Evolutionary conservation across 2,329 filamentous ascomycete species (phyloP).

Genomic region (Fusarium cyanostomum): DNA sequence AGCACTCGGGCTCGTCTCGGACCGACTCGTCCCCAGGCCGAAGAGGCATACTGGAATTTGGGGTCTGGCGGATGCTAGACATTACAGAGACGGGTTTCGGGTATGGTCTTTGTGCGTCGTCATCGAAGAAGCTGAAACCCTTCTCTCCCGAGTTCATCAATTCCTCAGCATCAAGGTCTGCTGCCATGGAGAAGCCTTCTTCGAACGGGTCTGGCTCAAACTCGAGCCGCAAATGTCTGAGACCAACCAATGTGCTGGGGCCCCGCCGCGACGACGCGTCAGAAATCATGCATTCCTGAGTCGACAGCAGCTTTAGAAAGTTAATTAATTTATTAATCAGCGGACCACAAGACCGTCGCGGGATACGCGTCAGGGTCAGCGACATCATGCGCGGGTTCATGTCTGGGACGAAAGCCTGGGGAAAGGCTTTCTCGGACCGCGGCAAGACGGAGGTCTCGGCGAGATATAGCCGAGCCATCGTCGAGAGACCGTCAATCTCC

Average conservation of each 20-base stretch:
- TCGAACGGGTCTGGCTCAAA: constrained; percentile 58
- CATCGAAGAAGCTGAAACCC: constrained; percentile 58
- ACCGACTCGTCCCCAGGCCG: constrained; percentile 1
- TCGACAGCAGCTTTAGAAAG: constrained; percentile 58
- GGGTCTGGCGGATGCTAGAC: background rate
- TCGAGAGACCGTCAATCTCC: constrained; percentile 49
- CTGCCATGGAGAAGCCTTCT: constrained; percentile 46
- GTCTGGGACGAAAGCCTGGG: constrained; percentile 61
- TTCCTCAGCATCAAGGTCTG: constrained; percentile 53
- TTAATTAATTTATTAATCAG: constrained; percentile 57
- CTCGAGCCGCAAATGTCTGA: constrained; percentile 65
- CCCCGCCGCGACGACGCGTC: constrained; percentile 49
- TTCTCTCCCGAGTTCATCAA: constrained; percentile 53
- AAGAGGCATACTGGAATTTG: constrained; percentile 9
- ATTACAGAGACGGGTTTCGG: constrained; percentile 13
- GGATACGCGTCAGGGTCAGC: constrained; percentile 64
- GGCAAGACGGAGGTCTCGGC: constrained; percentile 57
- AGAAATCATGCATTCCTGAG: constrained; percentile 60
- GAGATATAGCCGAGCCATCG: constrained; percentile 50
- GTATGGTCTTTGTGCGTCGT: constrained; percentile 13
- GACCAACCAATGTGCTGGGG: constrained; percentile 57
- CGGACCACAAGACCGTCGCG: constrained; percentile 61
- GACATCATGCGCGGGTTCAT: constrained; percentile 65
- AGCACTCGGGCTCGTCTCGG: constrained; percentile 35
- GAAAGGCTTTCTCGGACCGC: constrained; percentile 57